Conservation (phyloP, 345 rosid species). For the Rubroshorea leprosula region DNA sequence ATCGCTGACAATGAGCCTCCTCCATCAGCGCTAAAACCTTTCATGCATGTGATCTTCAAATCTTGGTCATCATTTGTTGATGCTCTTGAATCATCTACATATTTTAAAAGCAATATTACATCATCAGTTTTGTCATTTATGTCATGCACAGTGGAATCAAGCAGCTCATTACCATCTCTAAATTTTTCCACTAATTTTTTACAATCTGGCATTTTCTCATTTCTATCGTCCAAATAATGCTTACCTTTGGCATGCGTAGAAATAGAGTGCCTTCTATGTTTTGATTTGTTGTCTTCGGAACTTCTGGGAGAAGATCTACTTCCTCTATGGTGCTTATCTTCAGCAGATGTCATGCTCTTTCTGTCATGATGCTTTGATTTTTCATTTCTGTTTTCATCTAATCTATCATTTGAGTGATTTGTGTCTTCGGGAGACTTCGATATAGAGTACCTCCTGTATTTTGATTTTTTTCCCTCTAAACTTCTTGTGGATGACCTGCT, state of each 20-base stretch:
- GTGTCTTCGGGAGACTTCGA: slow-evolving; percentile 51
- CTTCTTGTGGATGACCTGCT: slow-evolving; percentile 49
- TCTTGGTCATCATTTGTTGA: slow-evolving; percentile 8
- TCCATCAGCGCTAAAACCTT: slow-evolving; percentile 6
- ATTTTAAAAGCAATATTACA: slow-evolving; percentile 13
- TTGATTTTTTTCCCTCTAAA: slow-evolving; percentile 44
- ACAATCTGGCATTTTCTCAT: slow-evolving; percentile 16
- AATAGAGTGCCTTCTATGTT: slow-evolving; percentile 33
- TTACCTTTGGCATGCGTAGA: slow-evolving; percentile 38
- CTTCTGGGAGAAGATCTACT: slow-evolving; percentile 40
- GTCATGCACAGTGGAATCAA: slow-evolving; percentile 15
- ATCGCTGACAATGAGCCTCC: slow-evolving; percentile 11
- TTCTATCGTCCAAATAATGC: slow-evolving; percentile 22
- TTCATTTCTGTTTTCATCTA: slow-evolving; percentile 32
- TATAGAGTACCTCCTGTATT: slow-evolving; percentile 44
- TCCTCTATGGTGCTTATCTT: slow-evolving; percentile 28
- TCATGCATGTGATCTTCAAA: slow-evolving; percentile 2
- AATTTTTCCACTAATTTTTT: background rate
- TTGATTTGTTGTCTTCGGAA: slow-evolving; percentile 33
- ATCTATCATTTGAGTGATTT: slow-evolving; percentile 32
- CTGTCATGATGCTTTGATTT: slow-evolving; percentile 41
- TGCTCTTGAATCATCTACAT: slow-evolving; percentile 17
- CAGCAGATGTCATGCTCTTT: slow-evolving; percentile 42
- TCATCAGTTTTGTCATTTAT: slow-evolving; percentile 1
- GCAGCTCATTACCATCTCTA: slow-evolving; percentile 10